Evolutionary conservation across 331 rosid species (phyloP).

Genomic region (Acacia pycnantha): DNA sequence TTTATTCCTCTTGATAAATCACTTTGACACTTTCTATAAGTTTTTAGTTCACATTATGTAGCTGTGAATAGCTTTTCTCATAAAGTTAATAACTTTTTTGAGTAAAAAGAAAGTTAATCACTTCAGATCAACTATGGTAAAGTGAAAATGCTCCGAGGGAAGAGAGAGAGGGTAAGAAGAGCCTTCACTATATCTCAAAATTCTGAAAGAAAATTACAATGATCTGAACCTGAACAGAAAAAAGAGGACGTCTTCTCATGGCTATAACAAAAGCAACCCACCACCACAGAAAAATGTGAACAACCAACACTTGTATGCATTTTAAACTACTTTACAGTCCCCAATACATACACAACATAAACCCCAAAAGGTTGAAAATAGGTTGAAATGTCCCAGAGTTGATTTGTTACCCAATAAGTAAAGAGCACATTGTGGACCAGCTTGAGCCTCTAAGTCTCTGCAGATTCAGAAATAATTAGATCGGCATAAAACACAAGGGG

Average conservation of each 20-base stretch:
- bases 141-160: not conserved
- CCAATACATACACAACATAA: conserved; percentile 41
- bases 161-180: not conserved
- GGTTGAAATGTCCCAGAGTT: conserved; percentile 38
- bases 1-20: too few species aligned
- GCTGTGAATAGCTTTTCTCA: not conserved
- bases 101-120: not conserved
- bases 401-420: conserved; percentile 45
- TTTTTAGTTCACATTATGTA: not conserved
- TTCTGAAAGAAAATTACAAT: not conserved
- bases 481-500: conserved; percentile 23
- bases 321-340: conserved; percentile 36
- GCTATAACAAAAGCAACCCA: conserved; percentile 23
- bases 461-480: conserved; percentile 41
- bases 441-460: conserved; percentile 65
- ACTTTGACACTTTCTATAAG: too few species aligned
- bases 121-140: not conserved
- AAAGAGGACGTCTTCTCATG: conserved; percentile 38
- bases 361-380: conserved; percentile 35
- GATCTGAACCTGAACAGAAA: conserved; percentile 17
- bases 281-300: conserved; percentile 32
- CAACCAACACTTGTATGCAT: conserved; percentile 29
- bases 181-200: conserved; percentile 6
- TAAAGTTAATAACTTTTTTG: not conserved
- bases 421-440: conserved; percentile 51